Percentiles rank a stretch among this genome's conserved stretches.
Evolutionary conservation across 2,329 filamentous ascomycete species (phyloP).

Genomic region (Shiraia sp.): DNA sequence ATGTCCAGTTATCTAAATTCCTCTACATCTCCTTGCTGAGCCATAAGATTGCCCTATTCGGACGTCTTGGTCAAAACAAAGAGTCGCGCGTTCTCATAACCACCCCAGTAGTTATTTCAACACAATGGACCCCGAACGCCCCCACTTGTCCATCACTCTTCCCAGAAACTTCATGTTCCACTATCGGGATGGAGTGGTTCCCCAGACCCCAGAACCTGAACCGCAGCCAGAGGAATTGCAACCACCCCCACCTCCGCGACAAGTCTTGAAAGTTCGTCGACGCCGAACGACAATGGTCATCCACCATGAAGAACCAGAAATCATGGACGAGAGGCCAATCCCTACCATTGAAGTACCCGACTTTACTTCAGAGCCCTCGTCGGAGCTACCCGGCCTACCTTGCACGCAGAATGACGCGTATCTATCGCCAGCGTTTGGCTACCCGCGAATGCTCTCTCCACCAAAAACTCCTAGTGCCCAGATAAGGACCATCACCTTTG

Average conservation of each 20-base stretch:
- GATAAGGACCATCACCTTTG: slow-evolving; percentile 35
- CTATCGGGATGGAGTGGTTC: slow-evolving; percentile 50
- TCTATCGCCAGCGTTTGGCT: slow-evolving; percentile 47
- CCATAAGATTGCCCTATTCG: slow-evolving; percentile 19
- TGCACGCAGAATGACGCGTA: slow-evolving; percentile 40
- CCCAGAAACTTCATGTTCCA: slow-evolving; percentile 56
- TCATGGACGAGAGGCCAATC: slow-evolving; percentile 42
- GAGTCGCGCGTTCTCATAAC: slow-evolving; percentile 9
- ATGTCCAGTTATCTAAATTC: slow-evolving; percentile 13
- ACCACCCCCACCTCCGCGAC: slow-evolving; percentile 51
- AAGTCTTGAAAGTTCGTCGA: slow-evolving; percentile 54
- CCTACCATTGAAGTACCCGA: slow-evolving; percentile 57
- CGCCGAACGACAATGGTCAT: slow-evolving; percentile 45
- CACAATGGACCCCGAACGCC: slow-evolving; percentile 48
- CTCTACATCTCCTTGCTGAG: slow-evolving; percentile 30
- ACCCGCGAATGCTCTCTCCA: slow-evolving; percentile 48
- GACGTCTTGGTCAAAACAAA: slow-evolving; percentile 10
- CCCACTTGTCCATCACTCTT: slow-evolving; percentile 54
- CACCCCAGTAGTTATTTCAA: slow-evolving; percentile 1
- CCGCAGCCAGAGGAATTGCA: slow-evolving; percentile 39
- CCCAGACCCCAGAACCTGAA: slow-evolving; percentile 52
- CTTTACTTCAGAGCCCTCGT: slow-evolving; percentile 31
- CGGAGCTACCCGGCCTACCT: slow-evolving; percentile 28
- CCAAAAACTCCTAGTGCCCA: slow-evolving; percentile 55
- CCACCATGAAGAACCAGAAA: slow-evolving; percentile 28